Conservation (phyloP, 2,329 filamentous ascomycete species). For the Aspergillus sp. region DNA sequence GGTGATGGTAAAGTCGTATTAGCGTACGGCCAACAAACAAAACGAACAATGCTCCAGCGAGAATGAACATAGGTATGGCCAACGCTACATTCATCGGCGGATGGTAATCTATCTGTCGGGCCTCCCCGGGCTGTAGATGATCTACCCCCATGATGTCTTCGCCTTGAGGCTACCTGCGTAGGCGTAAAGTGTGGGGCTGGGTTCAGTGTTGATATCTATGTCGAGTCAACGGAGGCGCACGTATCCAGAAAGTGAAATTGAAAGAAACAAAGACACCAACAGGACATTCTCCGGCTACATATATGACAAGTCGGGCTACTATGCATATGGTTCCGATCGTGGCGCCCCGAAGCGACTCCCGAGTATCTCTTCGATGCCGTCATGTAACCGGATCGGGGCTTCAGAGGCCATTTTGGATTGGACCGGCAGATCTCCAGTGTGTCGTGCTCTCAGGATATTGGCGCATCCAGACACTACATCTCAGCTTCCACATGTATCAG, state of each 20-base stretch:
- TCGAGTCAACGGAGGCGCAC: background rate
- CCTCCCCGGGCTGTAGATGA: conserved; percentile 26
- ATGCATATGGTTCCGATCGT: conserved; percentile 1
- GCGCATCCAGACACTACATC: background rate
- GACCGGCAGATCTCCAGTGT: conserved; percentile 14
- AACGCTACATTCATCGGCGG: conserved; percentile 35
- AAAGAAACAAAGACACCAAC: background rate
- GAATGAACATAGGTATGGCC: conserved; percentile 34
- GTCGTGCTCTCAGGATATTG: background rate
- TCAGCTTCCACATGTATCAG: background rate
- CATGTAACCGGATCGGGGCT: conserved; percentile 14
- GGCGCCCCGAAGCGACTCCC: conserved; percentile 3
- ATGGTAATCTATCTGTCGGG: conserved; percentile 25
- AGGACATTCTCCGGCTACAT: background rate
- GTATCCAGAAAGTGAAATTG: too few relatives aligned
- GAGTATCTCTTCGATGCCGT: conserved; percentile 18
- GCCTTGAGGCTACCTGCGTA: background rate
- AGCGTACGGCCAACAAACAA: conserved; percentile 27
- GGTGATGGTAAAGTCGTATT: conserved; percentile 28
- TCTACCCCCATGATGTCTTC: conserved; percentile 35
- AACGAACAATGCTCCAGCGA: conserved; percentile 26
- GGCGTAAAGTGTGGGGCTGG: background rate
- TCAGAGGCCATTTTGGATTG: background rate
- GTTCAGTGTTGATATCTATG: background rate
- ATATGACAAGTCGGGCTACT: background rate